Evolutionary conservation across 2,329 filamentous ascomycete genomes (phyloP).

Genomic region (Coniochaeta prunicola): DNA sequence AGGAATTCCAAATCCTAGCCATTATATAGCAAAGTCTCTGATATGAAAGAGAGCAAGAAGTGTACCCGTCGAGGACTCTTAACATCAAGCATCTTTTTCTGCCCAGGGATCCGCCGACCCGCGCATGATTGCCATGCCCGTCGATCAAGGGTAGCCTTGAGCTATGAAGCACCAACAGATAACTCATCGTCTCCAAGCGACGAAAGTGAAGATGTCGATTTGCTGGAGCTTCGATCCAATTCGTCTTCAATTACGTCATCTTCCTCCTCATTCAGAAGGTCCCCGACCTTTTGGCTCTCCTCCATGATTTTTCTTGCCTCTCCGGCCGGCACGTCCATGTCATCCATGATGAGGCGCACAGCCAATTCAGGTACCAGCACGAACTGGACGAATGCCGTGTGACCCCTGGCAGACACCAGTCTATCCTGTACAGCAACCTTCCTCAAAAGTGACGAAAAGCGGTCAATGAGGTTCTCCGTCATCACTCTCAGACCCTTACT

Average conservation of each 20-base stretch:
- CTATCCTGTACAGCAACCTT: conserved; percentile 55
- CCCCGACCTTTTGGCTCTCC: conserved; percentile 60
- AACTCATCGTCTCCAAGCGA: conserved; percentile 2
- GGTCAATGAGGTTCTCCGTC: conserved; percentile 58
- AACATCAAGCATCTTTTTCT: not conserved
- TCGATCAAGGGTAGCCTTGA: not conserved
- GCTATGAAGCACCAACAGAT: not conserved
- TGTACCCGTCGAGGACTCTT: not conserved
- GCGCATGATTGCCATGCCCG: not conserved
- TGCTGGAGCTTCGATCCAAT: conserved; percentile 2
- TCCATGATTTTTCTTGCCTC: conserved; percentile 49
- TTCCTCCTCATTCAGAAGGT: conserved; percentile 59
- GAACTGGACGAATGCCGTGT: conserved; percentile 62
- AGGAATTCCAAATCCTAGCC: not conserved
- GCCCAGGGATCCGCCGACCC: not conserved
- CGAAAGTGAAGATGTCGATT: conserved; percentile 14
- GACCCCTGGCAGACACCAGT: conserved; percentile 59
- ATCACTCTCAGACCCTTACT: conserved; percentile 64
- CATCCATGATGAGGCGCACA: conserved; percentile 47
- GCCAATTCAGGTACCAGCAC: conserved; percentile 71
- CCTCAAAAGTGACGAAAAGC: conserved; percentile 54
- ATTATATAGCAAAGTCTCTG: not conserved
- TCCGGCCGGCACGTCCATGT: conserved; percentile 36
- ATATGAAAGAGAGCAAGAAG: not conserved
- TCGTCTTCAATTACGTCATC: conserved; percentile 41